These are phyloP conservation scores for Cyclocybe aegerita DNA, from an alignment of 768 basidiomycete genomes.

Conservation along the genomic window DNA sequence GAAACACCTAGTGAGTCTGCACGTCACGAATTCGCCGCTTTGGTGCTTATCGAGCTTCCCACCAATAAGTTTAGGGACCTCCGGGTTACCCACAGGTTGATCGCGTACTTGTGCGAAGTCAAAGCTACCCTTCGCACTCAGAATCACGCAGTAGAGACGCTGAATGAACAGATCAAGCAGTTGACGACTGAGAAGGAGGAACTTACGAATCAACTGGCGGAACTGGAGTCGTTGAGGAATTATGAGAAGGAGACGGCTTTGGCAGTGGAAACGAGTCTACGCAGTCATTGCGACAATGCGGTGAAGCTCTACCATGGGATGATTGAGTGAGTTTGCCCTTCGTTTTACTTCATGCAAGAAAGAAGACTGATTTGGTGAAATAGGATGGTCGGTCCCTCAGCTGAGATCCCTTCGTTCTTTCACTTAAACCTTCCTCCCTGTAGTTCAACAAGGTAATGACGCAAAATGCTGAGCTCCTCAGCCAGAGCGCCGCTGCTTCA, in stretches of 20 bases:
- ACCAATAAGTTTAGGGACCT: constrained; percentile 47
- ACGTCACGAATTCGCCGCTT: not conserved
- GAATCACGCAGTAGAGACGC: constrained; percentile 30
- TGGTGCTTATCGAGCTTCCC: constrained; percentile 7
- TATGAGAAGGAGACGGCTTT: constrained; percentile 54
- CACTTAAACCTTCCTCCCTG: not conserved
- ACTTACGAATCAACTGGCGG: constrained; percentile 36
- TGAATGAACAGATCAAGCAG: constrained; percentile 34
- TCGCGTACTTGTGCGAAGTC: constrained; percentile 50
- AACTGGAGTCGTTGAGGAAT: constrained; percentile 36
- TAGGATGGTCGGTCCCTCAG: constrained; percentile 21
- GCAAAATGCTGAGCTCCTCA: constrained; percentile 15
- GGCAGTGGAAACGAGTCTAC: constrained; percentile 50
- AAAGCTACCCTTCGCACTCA: constrained; percentile 37
- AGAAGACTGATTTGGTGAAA: constrained; percentile 1
- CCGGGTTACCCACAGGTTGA: constrained; percentile 45
- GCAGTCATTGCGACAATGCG: constrained; percentile 49
- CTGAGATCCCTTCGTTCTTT: not conserved
- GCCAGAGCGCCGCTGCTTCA: constrained; percentile 5
- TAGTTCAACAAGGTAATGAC: constrained; percentile 20
- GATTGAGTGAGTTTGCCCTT: constrained; percentile 34
- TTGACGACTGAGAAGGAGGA: constrained; percentile 36
- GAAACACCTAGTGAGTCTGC: constrained; percentile 40
- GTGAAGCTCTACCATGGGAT: constrained; percentile 40
- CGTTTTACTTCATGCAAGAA: not conserved